Evolutionary conservation across 2,329 filamentous ascomycete genomes (phyloP), one percentile per base, ranked within the genome.

Genomic region (Tolypocladium album): DNA sequence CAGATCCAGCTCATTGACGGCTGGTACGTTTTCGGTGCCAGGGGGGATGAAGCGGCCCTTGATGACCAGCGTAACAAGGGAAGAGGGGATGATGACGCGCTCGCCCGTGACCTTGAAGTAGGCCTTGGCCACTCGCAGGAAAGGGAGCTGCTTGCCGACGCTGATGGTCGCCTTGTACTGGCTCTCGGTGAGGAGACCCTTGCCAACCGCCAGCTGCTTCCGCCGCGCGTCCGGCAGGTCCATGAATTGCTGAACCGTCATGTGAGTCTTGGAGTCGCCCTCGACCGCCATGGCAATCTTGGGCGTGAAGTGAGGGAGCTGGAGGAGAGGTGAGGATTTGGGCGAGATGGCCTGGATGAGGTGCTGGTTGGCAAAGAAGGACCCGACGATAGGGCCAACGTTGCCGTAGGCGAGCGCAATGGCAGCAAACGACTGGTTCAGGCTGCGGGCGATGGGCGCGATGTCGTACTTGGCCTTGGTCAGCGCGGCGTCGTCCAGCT

Each of bases 91-190:
- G 69, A 99, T 90, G 72, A 88, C 89, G 65, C 89, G 90, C 76
- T 99, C 95, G 70, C 94, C 94, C 58, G 91, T 88, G 55, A 99
- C 95, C 80, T 99, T 99, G 85, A 99, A 99, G 76, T 96, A 99
- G 9, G 92, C 90, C 77, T 92, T 95, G 69, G 91, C 90, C 13
- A 99, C 86, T 61, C 89, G 84, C 59, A 99, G 81, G 64, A 86
- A 84, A 1, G 94, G 94, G 36, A 99, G 81, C 75, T 97, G 90
- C 67, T 86, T 85, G 36, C 92, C 92, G 38, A 97, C 88, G 55
- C 76, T 76, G 62, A 96, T 80, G 43, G 88, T 89, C 50, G 87
- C 82, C 64, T 84, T 79, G 75, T 96, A 96, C 72, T 97, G 85
- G 62, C 83, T 75, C 65, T 91, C 87, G 5, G 82, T 87, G 43